A percentile compares a stretch with the other conserved stretches of the same genome.
Conservation (phyloP, 108 stramenopile genomes). For the Pseudonitzschia multistriata region DNA sequence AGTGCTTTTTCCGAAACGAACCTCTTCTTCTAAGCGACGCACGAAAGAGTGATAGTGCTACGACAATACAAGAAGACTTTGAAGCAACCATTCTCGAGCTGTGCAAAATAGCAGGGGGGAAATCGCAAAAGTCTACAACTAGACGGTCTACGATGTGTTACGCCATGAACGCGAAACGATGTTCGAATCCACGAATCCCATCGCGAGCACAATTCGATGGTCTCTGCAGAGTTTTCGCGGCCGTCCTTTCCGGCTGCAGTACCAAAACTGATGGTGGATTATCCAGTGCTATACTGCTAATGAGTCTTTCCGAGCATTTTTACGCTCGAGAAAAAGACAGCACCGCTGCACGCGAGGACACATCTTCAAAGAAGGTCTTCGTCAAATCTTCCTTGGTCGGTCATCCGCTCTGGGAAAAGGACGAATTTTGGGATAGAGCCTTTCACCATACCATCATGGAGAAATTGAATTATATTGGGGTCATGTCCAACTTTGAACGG, state of each 20-base stretch:
- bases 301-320: constrained; percentile 74
- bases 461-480: constrained; percentile 60
- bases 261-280: constrained; percentile 36
- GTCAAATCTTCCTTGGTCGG: constrained; percentile 44
- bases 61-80: constrained; percentile 24
- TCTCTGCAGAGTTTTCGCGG: constrained; percentile 52
- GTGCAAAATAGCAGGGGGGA: constrained; percentile 39
- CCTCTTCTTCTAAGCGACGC: neutral
- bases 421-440: constrained; percentile 75
- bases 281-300: constrained; percentile 68
- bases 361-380: constrained; percentile 29
- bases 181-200: constrained; percentile 39
- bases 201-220: constrained; percentile 48
- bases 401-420: constrained; percentile 61
- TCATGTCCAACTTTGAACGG: constrained; percentile 59
- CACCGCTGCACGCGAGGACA: neutral
- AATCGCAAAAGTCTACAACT: constrained; percentile 27
- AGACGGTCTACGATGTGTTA: constrained; percentile 58
- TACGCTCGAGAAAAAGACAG: constrained; percentile 28
- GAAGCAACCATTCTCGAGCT: constrained; percentile 23
- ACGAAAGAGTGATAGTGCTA: neutral
- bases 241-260: constrained; percentile 60
- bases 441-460: constrained; percentile 65
- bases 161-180: constrained; percentile 65
- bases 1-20: constrained; percentile 27